Evolutionary conservation across 176 grass and related monocot genomes (phyloP), one percentile per base, ranked within the genome.

Genomic region (Oryza brachyantha): DNA sequence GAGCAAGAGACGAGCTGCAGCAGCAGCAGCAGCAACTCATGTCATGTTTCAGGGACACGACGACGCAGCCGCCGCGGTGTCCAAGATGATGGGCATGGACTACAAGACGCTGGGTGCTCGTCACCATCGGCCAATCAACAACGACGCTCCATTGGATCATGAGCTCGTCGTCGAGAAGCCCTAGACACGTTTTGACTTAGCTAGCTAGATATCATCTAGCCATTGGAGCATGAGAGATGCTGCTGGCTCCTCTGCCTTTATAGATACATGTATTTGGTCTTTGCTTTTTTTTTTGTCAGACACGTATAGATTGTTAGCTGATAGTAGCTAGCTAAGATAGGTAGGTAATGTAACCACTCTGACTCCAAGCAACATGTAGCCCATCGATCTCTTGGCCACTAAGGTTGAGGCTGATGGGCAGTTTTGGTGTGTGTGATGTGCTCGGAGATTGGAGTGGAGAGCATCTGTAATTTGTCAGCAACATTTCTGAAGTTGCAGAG

Each of bases 121-220:
- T 21, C 73, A 64, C 58, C 89, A 81, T n/a, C 76, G 54, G 9
- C 89, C 92, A n/a, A 86, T 91, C 66, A 83, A 91, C 81, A 94
- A 91, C 35, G 85, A 73, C n/a, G 84, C 71, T 2, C 82, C 82
- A 5, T 42, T 84, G 8, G 64, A 67, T 10, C 52, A 57, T 9
- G 74, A 74, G n/a, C 72, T 69, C 10, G 45, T 69, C 10, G 45
- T 11, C 40, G 16, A 86, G 14, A 90, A 70, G 73, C 87, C 78
- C 0, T 89, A 78, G 66, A 27, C n/a, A 27, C n/a, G 69, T 55
- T 60, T 17, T 42, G 69, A 66, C 32, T 28, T 29, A 42, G 38
- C 21, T 16, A 36, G 31, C n/a, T n/a, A n/a, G 5, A 8, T 55
- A 10, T 57, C 8, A 21, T 41, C 13, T 14, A 28, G 31, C 6